Conservation (phyloP, 257 asterid genomes). For the Nyctanthes arbortristis region DNA sequence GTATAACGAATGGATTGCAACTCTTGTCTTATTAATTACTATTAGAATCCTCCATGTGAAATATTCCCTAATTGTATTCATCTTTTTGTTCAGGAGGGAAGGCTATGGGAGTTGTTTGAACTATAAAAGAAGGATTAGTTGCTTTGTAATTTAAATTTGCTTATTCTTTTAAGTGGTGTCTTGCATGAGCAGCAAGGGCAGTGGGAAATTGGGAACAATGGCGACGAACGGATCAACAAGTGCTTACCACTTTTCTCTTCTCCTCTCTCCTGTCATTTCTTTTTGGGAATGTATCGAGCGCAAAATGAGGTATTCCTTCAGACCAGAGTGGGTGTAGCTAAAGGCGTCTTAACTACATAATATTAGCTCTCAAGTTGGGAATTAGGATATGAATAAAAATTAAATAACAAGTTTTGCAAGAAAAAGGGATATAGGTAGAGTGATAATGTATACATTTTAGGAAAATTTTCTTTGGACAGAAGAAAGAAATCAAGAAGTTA, state of each 20-base stretch:
- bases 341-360: not conserved
- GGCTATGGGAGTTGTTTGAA: slow-evolving; percentile 45
- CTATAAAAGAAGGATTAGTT: slow-evolving; percentile 22
- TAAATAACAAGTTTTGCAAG: slow-evolving; percentile 24
- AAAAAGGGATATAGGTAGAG: slow-evolving; percentile 26
- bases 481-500: slow-evolving; percentile 18
- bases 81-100: slow-evolving; percentile 44
- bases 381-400: slow-evolving; percentile 28
- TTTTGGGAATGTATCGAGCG: slow-evolving; percentile 74
- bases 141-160: slow-evolving; percentile 18
- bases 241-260: slow-evolving; percentile 56
- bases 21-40: not conserved
- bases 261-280: slow-evolving; percentile 56
- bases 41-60: not conserved
- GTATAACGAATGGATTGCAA: not conserved
- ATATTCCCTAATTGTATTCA: slow-evolving; percentile 14
- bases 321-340: slow-evolving; percentile 73
- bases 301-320: slow-evolving; percentile 66
- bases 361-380: slow-evolving; percentile 15
- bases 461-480: slow-evolving; percentile 22
- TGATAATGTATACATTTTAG: slow-evolving; percentile 40
- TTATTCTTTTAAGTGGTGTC: slow-evolving; percentile 17
- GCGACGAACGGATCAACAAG: slow-evolving; percentile 34
- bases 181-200: slow-evolving; percentile 46
- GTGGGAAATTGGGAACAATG: slow-evolving; percentile 49